Evolutionary conservation across 169 alveolate genomes (phyloP).

Genomic region (Plasmodium gonderi): DNA sequence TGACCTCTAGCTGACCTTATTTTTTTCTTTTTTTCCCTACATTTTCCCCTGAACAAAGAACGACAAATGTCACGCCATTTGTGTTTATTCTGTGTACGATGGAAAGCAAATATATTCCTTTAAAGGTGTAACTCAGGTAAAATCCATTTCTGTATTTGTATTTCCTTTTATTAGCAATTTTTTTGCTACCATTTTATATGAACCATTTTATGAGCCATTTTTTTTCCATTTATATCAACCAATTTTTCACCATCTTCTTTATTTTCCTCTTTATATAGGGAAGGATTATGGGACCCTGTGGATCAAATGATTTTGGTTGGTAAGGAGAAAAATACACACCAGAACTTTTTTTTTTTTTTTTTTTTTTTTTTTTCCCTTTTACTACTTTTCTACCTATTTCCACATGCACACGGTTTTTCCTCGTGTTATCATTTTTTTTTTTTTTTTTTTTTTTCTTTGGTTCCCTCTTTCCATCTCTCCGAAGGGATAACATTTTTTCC

Average conservation of each 20-base stretch:
- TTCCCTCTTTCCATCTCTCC: not conserved
- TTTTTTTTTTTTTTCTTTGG: not conserved
- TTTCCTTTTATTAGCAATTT: not conserved
- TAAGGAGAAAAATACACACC: not conserved
- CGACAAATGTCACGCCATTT: conserved; percentile 34
- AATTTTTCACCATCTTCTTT: not conserved
- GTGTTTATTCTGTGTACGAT: conserved; percentile 55
- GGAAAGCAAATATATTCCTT: conserved; percentile 29
- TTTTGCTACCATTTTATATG: too few relatives aligned
- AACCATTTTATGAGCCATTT: too few relatives aligned
- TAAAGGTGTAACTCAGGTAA: conserved; percentile 60
- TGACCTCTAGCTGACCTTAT: too few relatives aligned
- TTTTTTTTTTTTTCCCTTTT: not conserved
- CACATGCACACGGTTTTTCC: too few relatives aligned
- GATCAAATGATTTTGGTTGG: conserved; percentile 49
- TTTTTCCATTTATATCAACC: not conserved
- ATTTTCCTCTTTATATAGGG: conserved; percentile 18
- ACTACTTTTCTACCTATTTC: not conserved
- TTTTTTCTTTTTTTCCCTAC: not conserved
- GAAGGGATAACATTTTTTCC: conserved; percentile 57
- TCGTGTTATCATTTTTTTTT: too few relatives aligned
- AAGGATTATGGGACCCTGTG: conserved; percentile 25
- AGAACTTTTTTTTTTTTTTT: not conserved
- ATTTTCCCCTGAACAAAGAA: not conserved
- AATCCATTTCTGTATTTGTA: not conserved